Conservation (phyloP, 352 stramenopile species). For the Phytophthora macrochlamydospora region DNA sequence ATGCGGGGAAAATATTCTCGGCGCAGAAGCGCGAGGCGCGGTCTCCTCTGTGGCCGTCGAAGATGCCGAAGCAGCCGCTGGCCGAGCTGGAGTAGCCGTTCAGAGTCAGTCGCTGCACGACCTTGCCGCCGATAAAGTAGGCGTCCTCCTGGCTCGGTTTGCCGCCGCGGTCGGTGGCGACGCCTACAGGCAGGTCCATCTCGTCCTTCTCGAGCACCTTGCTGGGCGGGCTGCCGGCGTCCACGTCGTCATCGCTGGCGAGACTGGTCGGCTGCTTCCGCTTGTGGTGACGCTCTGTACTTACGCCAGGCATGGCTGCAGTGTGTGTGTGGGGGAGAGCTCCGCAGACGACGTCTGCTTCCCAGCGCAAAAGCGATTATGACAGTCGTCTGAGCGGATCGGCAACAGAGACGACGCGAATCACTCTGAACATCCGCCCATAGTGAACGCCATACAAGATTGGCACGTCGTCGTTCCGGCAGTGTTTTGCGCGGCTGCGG, state of each 20-base stretch:
- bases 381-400: conserved; percentile 10
- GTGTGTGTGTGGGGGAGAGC: conserved; percentile 4
- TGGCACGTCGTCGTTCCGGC: neutral
- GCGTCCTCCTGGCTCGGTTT: conserved; percentile 84
- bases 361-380: conserved; percentile 21
- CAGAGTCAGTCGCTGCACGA: conserved; percentile 64
- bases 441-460: conserved; percentile 18
- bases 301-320: conserved; percentile 17
- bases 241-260: conserved; percentile 17
- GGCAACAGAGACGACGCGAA: too few species aligned
- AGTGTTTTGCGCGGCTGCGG: neutral
- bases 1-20: conserved; percentile 79
- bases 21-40: conserved; percentile 80
- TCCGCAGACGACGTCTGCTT: conserved; percentile 9
- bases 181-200: conserved; percentile 47
- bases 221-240: conserved; percentile 16
- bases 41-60: conserved; percentile 83
- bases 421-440: neutral
- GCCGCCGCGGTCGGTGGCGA: conserved; percentile 71
- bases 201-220: conserved; percentile 49
- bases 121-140: conserved; percentile 80
- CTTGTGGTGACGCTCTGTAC: conserved; percentile 33
- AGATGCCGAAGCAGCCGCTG: conserved; percentile 80
- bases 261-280: conserved; percentile 35
- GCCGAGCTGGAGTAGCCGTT: conserved; percentile 74